phyloP scores from a whole-genome alignment of 768 basidiomycete species.

The Strobilomyces confusus region DNA sequence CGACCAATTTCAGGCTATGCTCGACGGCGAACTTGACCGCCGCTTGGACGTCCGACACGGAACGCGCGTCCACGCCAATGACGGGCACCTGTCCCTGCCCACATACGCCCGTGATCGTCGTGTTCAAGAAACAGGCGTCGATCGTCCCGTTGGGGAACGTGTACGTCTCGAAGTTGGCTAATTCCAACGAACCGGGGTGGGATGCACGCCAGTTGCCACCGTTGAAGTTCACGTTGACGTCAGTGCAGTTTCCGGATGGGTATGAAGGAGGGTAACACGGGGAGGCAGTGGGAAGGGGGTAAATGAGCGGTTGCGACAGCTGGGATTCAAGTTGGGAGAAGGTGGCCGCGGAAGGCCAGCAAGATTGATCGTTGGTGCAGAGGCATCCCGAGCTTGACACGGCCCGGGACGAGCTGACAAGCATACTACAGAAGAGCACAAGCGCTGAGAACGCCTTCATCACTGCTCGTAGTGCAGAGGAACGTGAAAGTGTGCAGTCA shows the following conservation, averaged over 20 bases:
- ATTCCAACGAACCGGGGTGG: conserved; percentile 39
- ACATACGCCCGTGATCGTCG: conserved; percentile 20
- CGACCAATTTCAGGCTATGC: conserved; percentile 14
- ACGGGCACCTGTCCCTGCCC: conserved; percentile 19
- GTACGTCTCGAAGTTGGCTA: conserved; percentile 31
- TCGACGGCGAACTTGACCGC: conserved; percentile 20
- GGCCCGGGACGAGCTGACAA: neutral
- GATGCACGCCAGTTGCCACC: conserved; percentile 40
- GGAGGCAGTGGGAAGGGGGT: conserved; percentile 38
- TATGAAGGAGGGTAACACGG: conserved; percentile 38
- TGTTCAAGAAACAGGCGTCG: conserved; percentile 35
- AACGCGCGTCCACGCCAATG: conserved; percentile 21
- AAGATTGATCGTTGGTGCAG: conserved; percentile 35
- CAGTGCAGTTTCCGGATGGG: conserved; percentile 38
- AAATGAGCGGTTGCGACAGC: conserved; percentile 43
- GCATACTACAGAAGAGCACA: neutral
- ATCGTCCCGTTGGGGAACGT: conserved; percentile 43
- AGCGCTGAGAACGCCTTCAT: neutral
- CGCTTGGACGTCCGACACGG: conserved; percentile 16
- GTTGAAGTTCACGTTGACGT: conserved; percentile 22
- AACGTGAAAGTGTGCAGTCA: neutral
- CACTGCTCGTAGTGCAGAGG: neutral
- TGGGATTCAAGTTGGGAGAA: conserved; percentile 33
- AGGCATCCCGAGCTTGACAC: conserved; percentile 23
- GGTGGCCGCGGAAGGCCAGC: conserved; percentile 39